These are phyloP conservation scores for Talaromyces sp. DNA, from an alignment of 2,329 filamentous ascomycete genomes.

Conservation along the genomic window DNA sequence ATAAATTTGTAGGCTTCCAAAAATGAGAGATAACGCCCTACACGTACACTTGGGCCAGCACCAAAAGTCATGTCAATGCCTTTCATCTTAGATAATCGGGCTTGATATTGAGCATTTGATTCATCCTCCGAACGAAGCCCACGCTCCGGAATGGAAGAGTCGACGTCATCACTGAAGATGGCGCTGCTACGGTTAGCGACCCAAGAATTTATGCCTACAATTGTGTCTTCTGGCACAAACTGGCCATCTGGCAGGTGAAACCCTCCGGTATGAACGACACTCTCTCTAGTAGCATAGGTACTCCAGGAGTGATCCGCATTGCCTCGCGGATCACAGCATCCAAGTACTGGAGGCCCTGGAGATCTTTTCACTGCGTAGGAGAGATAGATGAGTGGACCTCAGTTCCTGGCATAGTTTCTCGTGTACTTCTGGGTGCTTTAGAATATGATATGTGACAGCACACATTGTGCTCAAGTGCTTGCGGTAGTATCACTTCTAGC, in stretches of 20 bases:
- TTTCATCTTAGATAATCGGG: background rate
- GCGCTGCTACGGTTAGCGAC: background rate
- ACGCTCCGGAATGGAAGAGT: background rate
- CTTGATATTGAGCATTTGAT: background rate
- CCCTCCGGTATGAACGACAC: constrained; percentile 9
- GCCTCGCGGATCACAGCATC: constrained; percentile 45
- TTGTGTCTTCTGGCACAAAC: background rate
- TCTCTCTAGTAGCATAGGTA: constrained; percentile 50
- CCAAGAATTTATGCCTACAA: background rate
- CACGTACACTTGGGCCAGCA: background rate
- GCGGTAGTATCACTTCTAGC: background rate
- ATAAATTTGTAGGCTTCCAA: background rate
- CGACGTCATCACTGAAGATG: background rate
- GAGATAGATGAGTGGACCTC: background rate
- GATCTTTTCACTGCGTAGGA: background rate
- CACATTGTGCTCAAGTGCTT: background rate
- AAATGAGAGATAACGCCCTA: background rate
- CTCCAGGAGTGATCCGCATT: constrained; percentile 52
- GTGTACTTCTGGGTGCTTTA: background rate
- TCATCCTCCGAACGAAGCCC: background rate
- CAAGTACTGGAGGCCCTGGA: background rate
- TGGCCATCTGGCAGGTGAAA: background rate
- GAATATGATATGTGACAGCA: background rate
- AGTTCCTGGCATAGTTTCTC: background rate
- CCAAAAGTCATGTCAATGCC: background rate